Conservation (phyloP, 495 filamentous ascomycete species). For the Podospora bellae-mahoneyi region DNA sequence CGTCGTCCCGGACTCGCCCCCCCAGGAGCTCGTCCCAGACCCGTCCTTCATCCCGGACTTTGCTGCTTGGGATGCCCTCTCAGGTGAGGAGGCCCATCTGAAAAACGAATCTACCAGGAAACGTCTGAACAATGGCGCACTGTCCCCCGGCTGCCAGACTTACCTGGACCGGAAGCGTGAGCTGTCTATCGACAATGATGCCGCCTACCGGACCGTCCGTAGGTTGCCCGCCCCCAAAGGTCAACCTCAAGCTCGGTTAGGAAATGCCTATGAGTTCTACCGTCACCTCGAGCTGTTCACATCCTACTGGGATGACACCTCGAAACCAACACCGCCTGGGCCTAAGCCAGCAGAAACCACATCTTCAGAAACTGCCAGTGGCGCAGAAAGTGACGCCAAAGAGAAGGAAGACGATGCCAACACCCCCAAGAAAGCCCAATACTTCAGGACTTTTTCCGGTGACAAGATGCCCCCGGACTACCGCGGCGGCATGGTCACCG, state of each 20-base stretch:
- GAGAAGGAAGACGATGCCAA: conserved; percentile 21
- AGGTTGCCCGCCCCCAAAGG: conserved; percentile 49
- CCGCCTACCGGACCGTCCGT: conserved; percentile 52
- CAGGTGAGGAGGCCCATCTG: conserved; percentile 41
- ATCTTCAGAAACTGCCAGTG: conserved; percentile 21
- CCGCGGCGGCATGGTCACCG: conserved; percentile 64
- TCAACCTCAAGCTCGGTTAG: conserved; percentile 44
- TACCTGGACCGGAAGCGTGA: conserved; percentile 53
- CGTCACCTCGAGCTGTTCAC: conserved; percentile 52
- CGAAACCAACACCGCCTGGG: conserved; percentile 28
- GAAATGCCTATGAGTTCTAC: conserved; percentile 58
- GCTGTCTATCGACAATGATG: conserved; percentile 47
- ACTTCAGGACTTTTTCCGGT: conserved; percentile 57
- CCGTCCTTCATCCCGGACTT: conserved; percentile 46
- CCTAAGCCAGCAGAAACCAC: conserved; percentile 10
- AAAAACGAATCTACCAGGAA: conserved; percentile 42
- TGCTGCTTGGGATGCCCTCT: conserved; percentile 44
- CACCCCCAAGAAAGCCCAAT: conserved; percentile 10
- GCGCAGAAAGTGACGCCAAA: not conserved
- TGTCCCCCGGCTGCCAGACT: conserved; percentile 48
- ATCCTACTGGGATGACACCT: conserved; percentile 53
- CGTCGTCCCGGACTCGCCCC: conserved; percentile 42
- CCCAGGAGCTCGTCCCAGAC: conserved; percentile 47
- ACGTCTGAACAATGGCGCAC: conserved; percentile 43
- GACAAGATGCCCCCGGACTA: conserved; percentile 71